Percentiles rank a stretch among this genome's conserved stretches.
These are phyloP conservation scores for Flammula alnicola DNA, from an alignment of 1,284 basidiomycete genomes.

Conservation along the genomic window DNA sequence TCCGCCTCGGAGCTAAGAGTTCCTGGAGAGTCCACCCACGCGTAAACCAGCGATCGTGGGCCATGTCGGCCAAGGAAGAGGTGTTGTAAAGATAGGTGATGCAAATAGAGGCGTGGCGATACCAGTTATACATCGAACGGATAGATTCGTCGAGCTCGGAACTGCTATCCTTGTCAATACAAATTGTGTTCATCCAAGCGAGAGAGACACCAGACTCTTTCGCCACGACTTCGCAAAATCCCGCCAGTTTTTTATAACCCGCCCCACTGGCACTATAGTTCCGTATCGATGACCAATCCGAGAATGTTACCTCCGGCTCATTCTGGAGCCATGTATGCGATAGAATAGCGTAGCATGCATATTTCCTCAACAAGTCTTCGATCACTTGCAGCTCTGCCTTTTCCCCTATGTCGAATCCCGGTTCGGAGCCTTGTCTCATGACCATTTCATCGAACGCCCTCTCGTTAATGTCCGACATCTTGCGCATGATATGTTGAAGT, in stretches of 20 bases:
- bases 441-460: not conserved
- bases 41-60: constrained; percentile 10
- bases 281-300: not conserved
- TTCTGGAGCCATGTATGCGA: constrained; percentile 11
- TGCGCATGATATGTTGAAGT: not conserved
- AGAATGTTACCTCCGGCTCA: not conserved
- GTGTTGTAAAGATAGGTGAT: constrained; percentile 8
- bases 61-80: not conserved
- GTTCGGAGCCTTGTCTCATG: not conserved
- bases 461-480: constrained; percentile 3
- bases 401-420: not conserved
- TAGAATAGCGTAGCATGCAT: constrained; percentile 2
- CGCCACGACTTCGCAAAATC: constrained; percentile 2
- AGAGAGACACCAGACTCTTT: constrained; percentile 2
- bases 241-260: constrained; percentile 6
- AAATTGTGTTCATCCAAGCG: constrained; percentile 14
- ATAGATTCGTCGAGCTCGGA: constrained; percentile 18
- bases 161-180: constrained; percentile 14
- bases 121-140: constrained; percentile 17
- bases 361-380: not conserved
- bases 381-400: not conserved
- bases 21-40: constrained; percentile 16
- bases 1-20: constrained; percentile 9
- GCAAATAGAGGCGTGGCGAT: constrained; percentile 7
- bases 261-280: not conserved